Evolutionary conservation across 805 yeast genomes (phyloP).

Genomic region (Candida methanosorbosa): DNA sequence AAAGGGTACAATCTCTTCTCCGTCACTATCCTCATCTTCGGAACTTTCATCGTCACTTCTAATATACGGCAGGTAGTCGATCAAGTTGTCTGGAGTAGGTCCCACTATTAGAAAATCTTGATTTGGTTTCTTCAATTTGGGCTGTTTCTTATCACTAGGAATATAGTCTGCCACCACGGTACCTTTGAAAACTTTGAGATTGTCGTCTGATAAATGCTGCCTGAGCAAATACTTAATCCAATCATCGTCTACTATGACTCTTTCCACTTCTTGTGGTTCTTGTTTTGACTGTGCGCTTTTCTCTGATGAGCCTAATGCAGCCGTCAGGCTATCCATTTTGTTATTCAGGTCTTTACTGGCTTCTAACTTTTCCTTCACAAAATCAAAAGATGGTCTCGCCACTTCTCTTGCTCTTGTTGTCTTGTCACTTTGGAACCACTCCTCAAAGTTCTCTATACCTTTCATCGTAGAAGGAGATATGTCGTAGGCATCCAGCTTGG

Average conservation of each 20-base stretch:
- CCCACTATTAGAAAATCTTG: constrained; percentile 24
- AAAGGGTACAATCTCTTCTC: neutral
- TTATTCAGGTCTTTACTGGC: constrained; percentile 14
- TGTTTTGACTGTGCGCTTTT: neutral
- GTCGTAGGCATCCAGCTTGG: constrained; percentile 45
- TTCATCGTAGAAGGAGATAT: constrained; percentile 32
- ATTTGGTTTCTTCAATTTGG: constrained; percentile 10
- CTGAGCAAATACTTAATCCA: constrained; percentile 24
- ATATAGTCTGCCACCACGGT: constrained; percentile 17
- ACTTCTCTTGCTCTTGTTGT: constrained; percentile 34
- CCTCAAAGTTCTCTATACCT: constrained; percentile 43
- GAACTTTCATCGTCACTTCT: constrained; percentile 15
- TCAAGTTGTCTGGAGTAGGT: constrained; percentile 24
- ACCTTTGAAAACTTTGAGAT: constrained; percentile 18
- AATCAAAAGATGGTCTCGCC: constrained; percentile 22
- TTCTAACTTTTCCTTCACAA: constrained; percentile 12
- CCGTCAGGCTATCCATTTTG: constrained; percentile 24
- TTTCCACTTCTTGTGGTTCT: constrained; percentile 1
- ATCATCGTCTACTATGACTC: constrained; percentile 19
- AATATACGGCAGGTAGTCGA: constrained; percentile 23
- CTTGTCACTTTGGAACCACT: constrained; percentile 45
- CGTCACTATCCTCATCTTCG: constrained; percentile 4
- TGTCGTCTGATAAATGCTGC: constrained; percentile 17
- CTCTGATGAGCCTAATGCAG: constrained; percentile 12
- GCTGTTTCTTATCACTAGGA: constrained; percentile 18